Evolutionary conservation across 441 rosid genomes (phyloP), one percentile per base, ranked within the genome.

Genomic region (Flueggea neowawraea): DNA sequence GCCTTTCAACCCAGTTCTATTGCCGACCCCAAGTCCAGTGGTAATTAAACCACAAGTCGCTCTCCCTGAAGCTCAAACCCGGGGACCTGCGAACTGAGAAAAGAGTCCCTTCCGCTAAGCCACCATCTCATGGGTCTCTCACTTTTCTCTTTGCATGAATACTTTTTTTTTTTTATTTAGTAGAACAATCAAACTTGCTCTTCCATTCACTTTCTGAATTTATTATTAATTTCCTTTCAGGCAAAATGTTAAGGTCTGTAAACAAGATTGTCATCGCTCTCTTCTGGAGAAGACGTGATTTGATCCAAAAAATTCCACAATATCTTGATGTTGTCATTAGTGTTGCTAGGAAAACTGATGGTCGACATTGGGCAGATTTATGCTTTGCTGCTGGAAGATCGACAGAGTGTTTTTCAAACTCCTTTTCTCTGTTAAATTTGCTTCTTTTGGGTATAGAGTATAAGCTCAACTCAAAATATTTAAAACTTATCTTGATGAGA

Each of bases 341-440:
- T 79, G 99, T 95, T 75, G 97, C 99, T 45, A 91, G 99, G 69
- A 91, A 91, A 82, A 95, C 98, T 52, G 98, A 95, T 77, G 98
- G 96, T 52, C 91, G 99, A 58, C 95, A 95, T 69, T 95, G 99
- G 98, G 90, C 97, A 22, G 95, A 91, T 82, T 75, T 95, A 76
- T 91, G 91, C 75, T 73, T 80, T 71, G 88, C 98, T 60, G 98
- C 99, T 71, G 99, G 98, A 81, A 88, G 95, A 82, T 95, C 99
- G 69, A 90, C 99, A 55, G 93, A 91, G 99, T 95, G 88, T 64
- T 73, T 67, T 57, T 36, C 9, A 36, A 36, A 36, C 9, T 36
- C 4, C 41, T 5, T 36, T 36, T 36, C 41, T 5, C 41, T 36
- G 9, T 36, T 36, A 36, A 36, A 36, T 36, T 36, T 36, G 9